Evolutionary conservation across 176 grass and related monocot genomes (phyloP), one percentile per base, ranked within the genome.

Genomic region (Miscanthus lutarioriparius): DNA sequence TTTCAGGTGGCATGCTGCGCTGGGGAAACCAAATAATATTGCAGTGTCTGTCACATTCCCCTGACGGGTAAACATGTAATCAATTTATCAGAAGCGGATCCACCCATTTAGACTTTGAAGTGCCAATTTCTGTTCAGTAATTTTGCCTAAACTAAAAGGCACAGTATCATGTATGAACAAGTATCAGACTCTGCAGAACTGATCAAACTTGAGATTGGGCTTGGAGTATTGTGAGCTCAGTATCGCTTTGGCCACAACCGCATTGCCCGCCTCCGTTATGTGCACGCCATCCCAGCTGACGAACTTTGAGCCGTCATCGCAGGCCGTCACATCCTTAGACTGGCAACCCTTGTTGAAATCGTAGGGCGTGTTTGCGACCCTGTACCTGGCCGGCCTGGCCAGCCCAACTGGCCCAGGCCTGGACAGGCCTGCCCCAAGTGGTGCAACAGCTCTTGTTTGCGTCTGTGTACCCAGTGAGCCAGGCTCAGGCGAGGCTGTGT

Each of bases 181-280:
- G 9, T 27, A 91, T 94, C 80, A 91, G 51, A 10, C 32, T 74
- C 64, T 89, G 81, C 92, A 94, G 74, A 94, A 94, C 85, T 79
- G 85, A 75, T 92, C 81, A 87, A 90, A 86, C 79, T 86, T 90
- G 67, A 90, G 36, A 48, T 67, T 86, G 54, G 88, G 88, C 67
- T 64, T 78, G 22, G 88, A 86, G 79, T 90, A 90, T 11, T 77
- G 54, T 47, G 88, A 82, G 74, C 79, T 86, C 44, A 86, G 58
- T 86, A 86, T 90, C 45, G 6, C 79, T 3, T 68, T 38, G 10
- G 88, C 67, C 15, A 64, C 84, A 6, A 12, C 22, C 17, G 67
- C 83, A 7, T 90, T 90, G 56, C 84, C 84, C 1, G 83, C 74
- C 54, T 90, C 58, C 0, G 88, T 90, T 8, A 90, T 79, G 67